Evolutionary conservation across 179 eudicot genomes (phyloP), one percentile per base, ranked within the genome.

Genomic region (Silene noctiflora): DNA sequence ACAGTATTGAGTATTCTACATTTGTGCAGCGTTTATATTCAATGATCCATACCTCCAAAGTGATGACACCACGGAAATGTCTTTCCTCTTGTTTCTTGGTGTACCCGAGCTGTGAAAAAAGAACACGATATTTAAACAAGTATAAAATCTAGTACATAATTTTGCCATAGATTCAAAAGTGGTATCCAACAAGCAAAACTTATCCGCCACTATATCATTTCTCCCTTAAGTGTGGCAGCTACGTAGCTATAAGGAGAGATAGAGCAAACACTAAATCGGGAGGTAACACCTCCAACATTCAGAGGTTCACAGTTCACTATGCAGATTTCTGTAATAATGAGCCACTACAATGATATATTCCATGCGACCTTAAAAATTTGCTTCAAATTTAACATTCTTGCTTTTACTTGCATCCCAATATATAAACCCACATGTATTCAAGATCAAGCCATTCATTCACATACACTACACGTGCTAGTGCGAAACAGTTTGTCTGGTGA

Each of bases 21-120:
- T 8, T 46, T 6, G 58, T 42, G 72, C 19, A 69, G 58, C 56
- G 19, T 22, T 29, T n/a, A 68, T 19, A 68, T 10, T 64, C 61
- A n/a, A 9, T 51, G 71, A 24, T 73, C 58, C 80, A 77, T 86
- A 93, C 98, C 97, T 96, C 98, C 88, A 96, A 86, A 73, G 91
- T 94, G 86, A 96, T 91, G 56, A 91, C 97, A 19, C 98, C 99
- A 58, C 93, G 99, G 48, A 96, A 96, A 85, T 90, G 98, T 29
- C 88, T 85, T 85, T 96, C 99, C 86, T 96, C 99, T 78, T 93
- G 99, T 84, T 90, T 94, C 80, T 94, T 94, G 60, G 98, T 94
- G 86, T 96, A 96, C 42, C 98, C 99, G 82, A 96, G 99, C 99
- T 96, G 97, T 86, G 85, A 74, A 48, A 72, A 29, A 72, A 55